Evolutionary conservation across 73 alveolate genomes (phyloP), one percentile per base, ranked within the genome.

Genomic region (Loxodes magnus): DNA sequence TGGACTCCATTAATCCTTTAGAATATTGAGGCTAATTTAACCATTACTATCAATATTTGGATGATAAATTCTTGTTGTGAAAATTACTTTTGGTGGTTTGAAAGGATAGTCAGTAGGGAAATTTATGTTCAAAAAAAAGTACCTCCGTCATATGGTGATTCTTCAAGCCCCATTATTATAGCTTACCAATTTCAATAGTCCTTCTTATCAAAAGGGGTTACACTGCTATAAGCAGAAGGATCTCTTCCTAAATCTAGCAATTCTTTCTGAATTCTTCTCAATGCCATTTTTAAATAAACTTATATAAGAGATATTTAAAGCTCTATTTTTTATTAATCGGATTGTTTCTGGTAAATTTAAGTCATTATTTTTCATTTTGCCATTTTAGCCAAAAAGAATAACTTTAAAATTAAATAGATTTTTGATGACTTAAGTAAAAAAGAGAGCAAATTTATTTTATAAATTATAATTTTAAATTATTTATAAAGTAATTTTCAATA

Each of bases 31-130:
- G 82, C 96, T 74, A 43, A 87, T 83, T 5, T 82, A 46, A 17
- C 94, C 96, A 50, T 81, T 88, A 33, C 88, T 62, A 77, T 76
- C 78, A 61, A 92, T 89, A 57, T 87, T 90, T 16, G 96, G 95
- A 73, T 84, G 96, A 74, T 88, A 90, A 64, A 91, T 83, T 56
- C 89, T 56, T 35, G 96, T 82, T 5, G 78, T 66, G 76, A 84
- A 83, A 9, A 60, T 22, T 4, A 71, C 85, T 64, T 71, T 92
- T 23, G 95, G 96, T 19, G 98, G 96, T 67, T 88, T 84, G 88
- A 88, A 89, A 25, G 98, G 96, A 60, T 77, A 92, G 60, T 92
- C 96, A 15, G 88, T 64, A 23, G 92, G 95, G 75, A 81, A 88
- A 35, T 58, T 76, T 49, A 88, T 76, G 51, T 85, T 86, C 79